Conservation (phyloP, 495 filamentous ascomycete genomes). For the Aspergillus homomorphus region DNA sequence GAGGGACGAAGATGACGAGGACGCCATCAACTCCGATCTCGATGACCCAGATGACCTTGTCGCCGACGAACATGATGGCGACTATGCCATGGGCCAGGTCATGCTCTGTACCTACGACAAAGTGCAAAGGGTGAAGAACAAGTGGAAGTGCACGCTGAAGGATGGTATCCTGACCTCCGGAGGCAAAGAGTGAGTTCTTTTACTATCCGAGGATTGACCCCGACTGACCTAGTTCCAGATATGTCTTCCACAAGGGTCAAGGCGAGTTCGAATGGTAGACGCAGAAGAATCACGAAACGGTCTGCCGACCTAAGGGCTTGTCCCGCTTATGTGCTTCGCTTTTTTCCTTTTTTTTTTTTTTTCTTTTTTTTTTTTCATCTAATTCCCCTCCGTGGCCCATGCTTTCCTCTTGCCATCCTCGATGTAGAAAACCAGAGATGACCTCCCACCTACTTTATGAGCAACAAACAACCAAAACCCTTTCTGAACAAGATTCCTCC, state of each 20-base stretch:
- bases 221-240: slow-evolving; percentile 44
- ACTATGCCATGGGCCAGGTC: slow-evolving; percentile 79
- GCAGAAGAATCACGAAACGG: not conserved
- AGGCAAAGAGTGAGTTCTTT: slow-evolving; percentile 69
- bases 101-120: slow-evolving; percentile 99
- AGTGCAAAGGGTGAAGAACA: slow-evolving; percentile 98
- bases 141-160: slow-evolving; percentile 99
- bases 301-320: no score
- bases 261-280: slow-evolving; percentile 96
- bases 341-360: not conserved
- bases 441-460: not conserved
- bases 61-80: slow-evolving; percentile 70
- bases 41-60: slow-evolving; percentile 88
- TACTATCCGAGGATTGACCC: not conserved
- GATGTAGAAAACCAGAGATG: slow-evolving; percentile 11
- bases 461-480: slow-evolving; percentile 1
- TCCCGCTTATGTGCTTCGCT: not conserved
- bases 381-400: not conserved
- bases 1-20: slow-evolving; percentile 75
- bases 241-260: slow-evolving; percentile 94
- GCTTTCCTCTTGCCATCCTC: not conserved
- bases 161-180: slow-evolving; percentile 91
- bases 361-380: not conserved
- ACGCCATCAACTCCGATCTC: slow-evolving; percentile 98
- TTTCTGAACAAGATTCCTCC: not conserved